A percentile compares a stretch with the other conserved stretches of the same genome.
phyloP scores from a whole-genome alignment of 306 rosid species.

The Quillaja saponaria region DNA sequence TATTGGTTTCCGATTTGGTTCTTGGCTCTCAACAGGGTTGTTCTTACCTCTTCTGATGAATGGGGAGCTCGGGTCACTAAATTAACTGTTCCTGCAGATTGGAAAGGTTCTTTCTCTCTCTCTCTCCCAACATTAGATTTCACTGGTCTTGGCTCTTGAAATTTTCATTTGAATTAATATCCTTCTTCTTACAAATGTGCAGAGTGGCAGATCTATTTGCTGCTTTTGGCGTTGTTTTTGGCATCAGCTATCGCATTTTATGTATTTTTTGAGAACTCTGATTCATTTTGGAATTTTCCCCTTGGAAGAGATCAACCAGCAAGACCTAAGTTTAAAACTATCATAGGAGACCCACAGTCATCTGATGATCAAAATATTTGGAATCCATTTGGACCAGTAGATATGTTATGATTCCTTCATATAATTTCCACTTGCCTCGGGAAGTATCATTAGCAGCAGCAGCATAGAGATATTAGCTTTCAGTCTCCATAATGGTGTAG shows the following conservation, averaged over 20 bases:
- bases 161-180: not conserved
- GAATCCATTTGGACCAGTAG: constrained; percentile 61
- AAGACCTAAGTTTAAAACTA: constrained; percentile 49
- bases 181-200: constrained; percentile 43
- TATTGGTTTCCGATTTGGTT: constrained; percentile 3
- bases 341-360: constrained; percentile 49
- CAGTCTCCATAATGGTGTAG: constrained; percentile 28
- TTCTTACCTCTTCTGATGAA: constrained; percentile 67
- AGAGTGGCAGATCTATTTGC: constrained; percentile 97
- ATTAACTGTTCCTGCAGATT: constrained; percentile 85
- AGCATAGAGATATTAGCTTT: constrained; percentile 26
- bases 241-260: constrained; percentile 76
- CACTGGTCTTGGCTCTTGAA: not conserved
- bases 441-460: constrained; percentile 20
- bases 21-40: constrained; percentile 58
- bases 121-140: not conserved
- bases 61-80: constrained; percentile 94
- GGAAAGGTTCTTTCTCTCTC: constrained; percentile 73
- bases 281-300: constrained; percentile 90
- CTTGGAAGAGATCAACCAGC: constrained; percentile 61
- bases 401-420: constrained; percentile 53
- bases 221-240: constrained; percentile 70
- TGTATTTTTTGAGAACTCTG: constrained; percentile 82
- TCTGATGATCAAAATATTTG: constrained; percentile 60
- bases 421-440: constrained; percentile 7